Evolutionary conservation across 768 basidiomycete genomes (phyloP).

Genomic region (Rhizopogon sp.): DNA sequence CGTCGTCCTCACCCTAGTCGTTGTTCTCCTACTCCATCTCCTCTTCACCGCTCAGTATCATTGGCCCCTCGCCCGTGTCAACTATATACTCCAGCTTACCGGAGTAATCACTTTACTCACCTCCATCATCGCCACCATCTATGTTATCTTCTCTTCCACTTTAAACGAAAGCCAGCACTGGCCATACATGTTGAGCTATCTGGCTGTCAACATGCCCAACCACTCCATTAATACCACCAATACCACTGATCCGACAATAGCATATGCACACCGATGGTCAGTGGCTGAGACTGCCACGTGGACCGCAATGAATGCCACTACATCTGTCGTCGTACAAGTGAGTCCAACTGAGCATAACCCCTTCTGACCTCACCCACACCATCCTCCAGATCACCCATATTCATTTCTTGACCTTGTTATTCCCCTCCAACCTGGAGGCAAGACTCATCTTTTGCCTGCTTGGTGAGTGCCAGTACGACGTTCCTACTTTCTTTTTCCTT

Average conservation of each 20-base stretch:
- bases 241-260: slow-evolving; percentile 18
- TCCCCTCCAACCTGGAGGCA: slow-evolving; percentile 86
- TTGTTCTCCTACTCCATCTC: slow-evolving; percentile 86
- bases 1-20: slow-evolving; percentile 77
- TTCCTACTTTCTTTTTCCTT: background rate
- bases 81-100: slow-evolving; percentile 85
- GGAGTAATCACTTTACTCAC: slow-evolving; percentile 79
- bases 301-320: slow-evolving; percentile 85
- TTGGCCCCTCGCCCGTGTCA: slow-evolving; percentile 87
- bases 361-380: background rate
- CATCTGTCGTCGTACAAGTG: slow-evolving; percentile 83
- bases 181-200: slow-evolving; percentile 96
- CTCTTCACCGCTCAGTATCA: slow-evolving; percentile 96
- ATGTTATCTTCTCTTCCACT: slow-evolving; percentile 62
- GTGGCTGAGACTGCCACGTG: slow-evolving; percentile 64
- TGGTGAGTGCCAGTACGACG: slow-evolving; percentile 38
- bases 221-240: slow-evolving; percentile 17
- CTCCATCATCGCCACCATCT: slow-evolving; percentile 71
- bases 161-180: slow-evolving; percentile 63
- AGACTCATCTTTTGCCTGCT: slow-evolving; percentile 81
- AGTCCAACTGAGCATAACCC: slow-evolving; percentile 14
- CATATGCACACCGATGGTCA: slow-evolving; percentile 47
- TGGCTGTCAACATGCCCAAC: slow-evolving; percentile 65
- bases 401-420: slow-evolving; percentile 93
- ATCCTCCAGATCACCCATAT: slow-evolving; percentile 83